These are phyloP conservation scores for Dalbergia cochinchinensis DNA, from an alignment of 306 rosid genomes.

Conservation along the genomic window DNA sequence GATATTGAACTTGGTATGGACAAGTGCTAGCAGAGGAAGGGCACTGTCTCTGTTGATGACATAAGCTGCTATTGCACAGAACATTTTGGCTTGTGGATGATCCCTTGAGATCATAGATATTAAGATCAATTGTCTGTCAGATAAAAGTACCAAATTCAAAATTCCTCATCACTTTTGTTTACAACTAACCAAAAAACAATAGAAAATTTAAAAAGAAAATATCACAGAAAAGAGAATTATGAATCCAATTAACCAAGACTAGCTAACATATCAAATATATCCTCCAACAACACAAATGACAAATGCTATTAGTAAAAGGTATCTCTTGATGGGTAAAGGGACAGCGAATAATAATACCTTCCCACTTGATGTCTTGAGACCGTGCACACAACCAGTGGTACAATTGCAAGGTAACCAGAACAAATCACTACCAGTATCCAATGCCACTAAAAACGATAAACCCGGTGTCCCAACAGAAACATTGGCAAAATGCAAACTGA, in stretches of 20 bases:
- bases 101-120: constrained; percentile 64
- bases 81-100: constrained; percentile 76
- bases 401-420: constrained; percentile 98
- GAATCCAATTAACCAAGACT: constrained; percentile 2
- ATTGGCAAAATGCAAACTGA: constrained; percentile 93
- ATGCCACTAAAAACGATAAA: constrained; percentile 78
- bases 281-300: not conserved
- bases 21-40: constrained; percentile 61
- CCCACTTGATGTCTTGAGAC: constrained; percentile 40
- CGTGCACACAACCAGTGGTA: constrained; percentile 53
- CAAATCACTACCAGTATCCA: constrained; percentile 95
- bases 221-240: too few species aligned
- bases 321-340: not conserved
- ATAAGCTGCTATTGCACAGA: constrained; percentile 71
- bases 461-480: constrained; percentile 89
- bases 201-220: not conserved
- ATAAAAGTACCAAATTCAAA: constrained; percentile 42
- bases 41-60: constrained; percentile 57
- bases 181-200: not conserved
- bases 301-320: not conserved
- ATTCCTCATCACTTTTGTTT: constrained; percentile 21
- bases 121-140: constrained; percentile 57
- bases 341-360: constrained; percentile 44
- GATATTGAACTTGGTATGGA: constrained; percentile 64
- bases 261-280: constrained; percentile 14